Evolutionary conservation across 208 protist genomes (phyloP).

Genomic region (Crithidia bombi): DNA sequence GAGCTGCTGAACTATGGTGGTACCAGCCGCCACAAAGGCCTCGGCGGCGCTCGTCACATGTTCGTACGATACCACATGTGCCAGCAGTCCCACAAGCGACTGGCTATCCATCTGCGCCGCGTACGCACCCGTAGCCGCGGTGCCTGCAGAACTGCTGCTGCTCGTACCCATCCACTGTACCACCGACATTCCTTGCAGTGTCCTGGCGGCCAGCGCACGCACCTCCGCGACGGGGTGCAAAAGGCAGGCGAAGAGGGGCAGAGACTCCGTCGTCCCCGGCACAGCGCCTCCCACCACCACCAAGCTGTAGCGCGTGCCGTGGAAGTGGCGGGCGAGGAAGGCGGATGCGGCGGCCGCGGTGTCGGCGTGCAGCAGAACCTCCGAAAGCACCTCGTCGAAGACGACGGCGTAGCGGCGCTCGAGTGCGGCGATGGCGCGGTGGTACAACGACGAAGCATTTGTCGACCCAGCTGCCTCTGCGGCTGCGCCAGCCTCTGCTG

Average conservation of each 20-base stretch:
- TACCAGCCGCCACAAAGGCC: conserved; percentile 33
- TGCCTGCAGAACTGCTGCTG: conserved; percentile 18
- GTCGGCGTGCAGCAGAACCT: conserved; percentile 45
- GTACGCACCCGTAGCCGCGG: no score
- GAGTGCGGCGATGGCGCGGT: conserved; percentile 51
- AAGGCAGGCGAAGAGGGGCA: conserved; percentile 85
- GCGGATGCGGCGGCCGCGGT: conserved; percentile 37
- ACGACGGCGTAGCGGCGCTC: conserved; percentile 70
- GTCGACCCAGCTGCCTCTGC: conserved; percentile 4
- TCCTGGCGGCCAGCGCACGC: conserved; percentile 53
- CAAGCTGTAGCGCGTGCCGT: conserved; percentile 76
- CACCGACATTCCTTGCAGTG: conserved; percentile 54
- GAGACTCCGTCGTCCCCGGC: conserved; percentile 36
- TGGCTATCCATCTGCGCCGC: conserved; percentile 16
- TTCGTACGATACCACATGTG: conserved; percentile 47
- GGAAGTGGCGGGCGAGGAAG: conserved; percentile 77
- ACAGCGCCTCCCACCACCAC: conserved; percentile 46
- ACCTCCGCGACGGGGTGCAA: conserved; percentile 75
- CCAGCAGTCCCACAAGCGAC: conserved; percentile 60
- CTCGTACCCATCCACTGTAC: conserved; percentile 41
- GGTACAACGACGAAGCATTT: conserved; percentile 26
- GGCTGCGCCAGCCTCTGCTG: conserved; percentile 23
- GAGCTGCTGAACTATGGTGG: conserved; percentile 27
- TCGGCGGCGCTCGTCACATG: conserved; percentile 29
- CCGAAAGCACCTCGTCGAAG: conserved; percentile 74